These are phyloP conservation scores for Trypanosoma mega DNA, from an alignment of 208 protist species.

Conservation along the genomic window DNA sequence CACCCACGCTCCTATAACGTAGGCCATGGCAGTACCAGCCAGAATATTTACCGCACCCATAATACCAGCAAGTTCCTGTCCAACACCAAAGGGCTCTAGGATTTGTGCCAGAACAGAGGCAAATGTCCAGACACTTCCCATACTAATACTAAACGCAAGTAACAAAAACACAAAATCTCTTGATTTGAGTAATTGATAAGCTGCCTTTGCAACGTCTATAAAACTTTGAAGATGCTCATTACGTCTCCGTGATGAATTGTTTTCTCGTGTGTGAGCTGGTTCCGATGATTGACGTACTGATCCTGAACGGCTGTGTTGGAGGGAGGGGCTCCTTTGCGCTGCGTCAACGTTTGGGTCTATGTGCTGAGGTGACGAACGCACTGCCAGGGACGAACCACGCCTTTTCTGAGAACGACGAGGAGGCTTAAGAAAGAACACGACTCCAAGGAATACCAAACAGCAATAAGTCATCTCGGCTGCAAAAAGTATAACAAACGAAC, in stretches of 20 bases:
- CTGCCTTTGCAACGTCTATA: slow-evolving; percentile 37
- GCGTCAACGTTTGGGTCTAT: too few species aligned
- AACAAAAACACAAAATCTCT: slow-evolving; percentile 63
- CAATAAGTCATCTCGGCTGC: slow-evolving; percentile 49
- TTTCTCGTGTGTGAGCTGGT: too few species aligned
- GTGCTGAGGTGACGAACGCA: too few species aligned
- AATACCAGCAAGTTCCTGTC: slow-evolving; percentile 42
- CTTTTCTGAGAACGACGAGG: slow-evolving; percentile 30
- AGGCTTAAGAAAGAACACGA: slow-evolving; percentile 45
- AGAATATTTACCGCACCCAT: slow-evolving; percentile 58
- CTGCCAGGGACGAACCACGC: too few species aligned
- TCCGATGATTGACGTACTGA: too few species aligned
- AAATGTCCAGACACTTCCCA: slow-evolving; percentile 72
- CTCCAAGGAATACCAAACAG: slow-evolving; percentile 37
- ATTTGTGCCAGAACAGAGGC: slow-evolving; percentile 68
- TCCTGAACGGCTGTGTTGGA: too few species aligned
- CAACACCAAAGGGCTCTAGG: slow-evolving; percentile 60
- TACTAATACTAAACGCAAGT: slow-evolving; percentile 56
- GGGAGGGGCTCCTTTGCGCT: slow-evolving; percentile 25
- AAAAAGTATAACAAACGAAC: slow-evolving; percentile 64
- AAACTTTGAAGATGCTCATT: slow-evolving; percentile 41
- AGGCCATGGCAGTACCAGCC: slow-evolving; percentile 47
- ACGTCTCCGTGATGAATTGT: too few species aligned
- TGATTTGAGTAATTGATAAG: slow-evolving; percentile 20
- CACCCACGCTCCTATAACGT: slow-evolving; percentile 56